Percentiles rank a stretch among this genome's conserved stretches.
phyloP scores from a whole-genome alignment of 2,329 filamentous ascomycete genomes.

The Elsinoe ampelina region DNA sequence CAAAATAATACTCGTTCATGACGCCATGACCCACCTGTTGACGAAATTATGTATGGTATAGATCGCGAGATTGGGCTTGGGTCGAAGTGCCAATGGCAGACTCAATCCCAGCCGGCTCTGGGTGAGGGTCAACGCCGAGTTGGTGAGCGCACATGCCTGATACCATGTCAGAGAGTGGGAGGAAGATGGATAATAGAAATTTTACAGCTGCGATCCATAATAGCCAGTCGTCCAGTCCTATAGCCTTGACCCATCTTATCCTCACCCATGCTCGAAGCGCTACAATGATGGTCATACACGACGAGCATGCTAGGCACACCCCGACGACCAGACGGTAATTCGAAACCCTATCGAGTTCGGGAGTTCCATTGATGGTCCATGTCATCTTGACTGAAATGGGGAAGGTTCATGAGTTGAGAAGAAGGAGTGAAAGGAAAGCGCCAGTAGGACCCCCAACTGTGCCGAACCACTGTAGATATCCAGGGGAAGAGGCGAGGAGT shows the following conservation, averaged over 20 bases:
- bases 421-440: neutral
- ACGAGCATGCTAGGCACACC: neutral
- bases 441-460: neutral
- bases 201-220: neutral
- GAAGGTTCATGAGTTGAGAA: neutral
- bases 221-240: slow-evolving; percentile 3
- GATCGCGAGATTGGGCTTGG: neutral
- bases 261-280: neutral
- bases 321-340: neutral
- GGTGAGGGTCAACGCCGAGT: neutral
- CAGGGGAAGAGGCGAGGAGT: too few species aligned
- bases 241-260: neutral
- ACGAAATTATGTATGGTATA: neutral
- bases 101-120: slow-evolving; percentile 11
- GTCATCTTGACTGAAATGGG: neutral
- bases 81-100: slow-evolving; percentile 4
- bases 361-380: neutral
- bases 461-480: too few species aligned
- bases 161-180: neutral
- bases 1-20: too few species aligned
- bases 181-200: neutral
- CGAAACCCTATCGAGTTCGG: neutral
- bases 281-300: neutral
- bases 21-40: neutral
- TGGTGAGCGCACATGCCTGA: neutral